These are phyloP conservation scores for Arctium lappa DNA, from an alignment of 129 eudicot species.

Conservation along the genomic window DNA sequence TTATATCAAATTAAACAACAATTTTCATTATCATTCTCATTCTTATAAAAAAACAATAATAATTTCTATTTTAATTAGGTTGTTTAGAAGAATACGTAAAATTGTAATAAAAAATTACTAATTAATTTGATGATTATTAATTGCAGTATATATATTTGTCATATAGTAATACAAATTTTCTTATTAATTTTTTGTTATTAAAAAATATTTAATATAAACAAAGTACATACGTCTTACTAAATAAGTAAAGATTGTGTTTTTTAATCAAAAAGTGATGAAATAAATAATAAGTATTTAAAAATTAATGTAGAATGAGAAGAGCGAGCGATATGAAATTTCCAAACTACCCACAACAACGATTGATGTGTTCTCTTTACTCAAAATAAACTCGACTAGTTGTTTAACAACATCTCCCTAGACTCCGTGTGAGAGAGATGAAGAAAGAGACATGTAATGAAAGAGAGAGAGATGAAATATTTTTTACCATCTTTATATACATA, in stretches of 20 bases:
- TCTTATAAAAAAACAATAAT: too few species aligned
- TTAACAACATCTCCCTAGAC: conserved; percentile 22
- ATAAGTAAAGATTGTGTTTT: background rate
- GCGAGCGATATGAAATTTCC: conserved; percentile 18
- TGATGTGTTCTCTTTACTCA: conserved; percentile 28
- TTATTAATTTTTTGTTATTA: too few species aligned
- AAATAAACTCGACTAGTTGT: conserved; percentile 26
- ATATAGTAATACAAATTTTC: too few species aligned
- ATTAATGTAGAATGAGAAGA: background rate
- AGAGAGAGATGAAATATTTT: background rate
- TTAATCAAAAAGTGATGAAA: background rate
- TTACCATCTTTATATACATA: background rate
- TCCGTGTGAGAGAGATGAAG: background rate
- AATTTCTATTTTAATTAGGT: too few species aligned
- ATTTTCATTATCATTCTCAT: too few species aligned
- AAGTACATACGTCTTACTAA: too few species aligned
- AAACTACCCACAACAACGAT: conserved; percentile 39
- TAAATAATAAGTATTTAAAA: background rate
- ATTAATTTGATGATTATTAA: too few species aligned
- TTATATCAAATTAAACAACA: too few species aligned
- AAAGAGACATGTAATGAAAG: background rate
- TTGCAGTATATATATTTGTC: too few species aligned
- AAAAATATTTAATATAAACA: too few species aligned
- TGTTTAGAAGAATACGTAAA: too few species aligned
- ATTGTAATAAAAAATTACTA: too few species aligned